Evolutionary conservation across 495 filamentous ascomycete species (phyloP).

Genomic region (Neurospora cerealis): DNA sequence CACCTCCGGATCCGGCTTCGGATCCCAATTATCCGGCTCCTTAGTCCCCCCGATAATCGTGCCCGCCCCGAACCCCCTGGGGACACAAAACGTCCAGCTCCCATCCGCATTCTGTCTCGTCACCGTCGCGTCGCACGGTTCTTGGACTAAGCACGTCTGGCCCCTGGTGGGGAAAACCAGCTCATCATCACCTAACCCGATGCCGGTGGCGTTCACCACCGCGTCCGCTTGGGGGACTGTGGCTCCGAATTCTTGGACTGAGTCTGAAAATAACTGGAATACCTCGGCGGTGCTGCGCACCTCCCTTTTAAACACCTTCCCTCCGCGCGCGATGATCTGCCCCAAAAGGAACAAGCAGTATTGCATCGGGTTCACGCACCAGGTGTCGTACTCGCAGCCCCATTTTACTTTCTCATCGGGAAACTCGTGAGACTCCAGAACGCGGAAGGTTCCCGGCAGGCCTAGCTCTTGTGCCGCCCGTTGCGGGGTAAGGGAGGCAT

Average conservation of each 20-base stretch:
- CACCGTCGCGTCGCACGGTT: constrained; percentile 37
- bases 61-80: constrained; percentile 48
- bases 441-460: constrained; percentile 33
- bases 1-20: constrained; percentile 35
- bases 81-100: constrained; percentile 51
- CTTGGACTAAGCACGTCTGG: constrained; percentile 36
- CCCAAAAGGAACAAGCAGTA: constrained; percentile 49
- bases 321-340: constrained; percentile 41
- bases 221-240: constrained; percentile 26
- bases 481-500: constrained; percentile 20
- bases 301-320: constrained; percentile 30
- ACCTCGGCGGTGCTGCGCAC: constrained; percentile 39
- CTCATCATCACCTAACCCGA: constrained; percentile 45
- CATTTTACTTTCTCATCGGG: constrained; percentile 37
- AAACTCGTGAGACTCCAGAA: constrained; percentile 27
- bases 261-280: constrained; percentile 15
- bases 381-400: constrained; percentile 49
- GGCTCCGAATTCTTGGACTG: neutral
- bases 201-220: constrained; percentile 51
- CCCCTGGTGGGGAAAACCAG: constrained; percentile 46
- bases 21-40: constrained; percentile 46
- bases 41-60: constrained; percentile 58
- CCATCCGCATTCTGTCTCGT: constrained; percentile 51
- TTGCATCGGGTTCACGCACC: constrained; percentile 52
- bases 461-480: constrained; percentile 27